Evolutionary conservation across 192 early-diverging fungal genomes (phyloP).

Genomic region (Helicostylum pulchrum): DNA sequence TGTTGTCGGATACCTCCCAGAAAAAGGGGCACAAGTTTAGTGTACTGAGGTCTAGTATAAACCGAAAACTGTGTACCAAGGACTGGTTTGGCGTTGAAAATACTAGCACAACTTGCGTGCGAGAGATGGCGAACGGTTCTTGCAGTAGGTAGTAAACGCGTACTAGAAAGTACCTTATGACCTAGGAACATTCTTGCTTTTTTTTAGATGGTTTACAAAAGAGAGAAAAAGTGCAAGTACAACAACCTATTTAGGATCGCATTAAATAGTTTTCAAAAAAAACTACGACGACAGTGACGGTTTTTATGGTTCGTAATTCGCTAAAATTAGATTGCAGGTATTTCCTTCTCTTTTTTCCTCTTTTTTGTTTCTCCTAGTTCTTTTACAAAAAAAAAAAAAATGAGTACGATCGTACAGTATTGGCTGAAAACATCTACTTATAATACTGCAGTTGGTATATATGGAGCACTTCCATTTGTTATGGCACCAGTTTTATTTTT

Average conservation of each 20-base stretch:
- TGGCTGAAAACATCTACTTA: slow-evolving; percentile 12
- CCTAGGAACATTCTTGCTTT: neutral
- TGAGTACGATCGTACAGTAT: neutral
- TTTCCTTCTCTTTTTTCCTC: neutral
- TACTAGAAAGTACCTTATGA: neutral
- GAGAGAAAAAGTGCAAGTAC: neutral
- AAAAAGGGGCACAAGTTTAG: neutral
- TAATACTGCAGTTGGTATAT: slow-evolving; percentile 9
- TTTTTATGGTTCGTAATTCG: too few relatives aligned
- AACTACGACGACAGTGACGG: neutral
- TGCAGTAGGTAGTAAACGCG: neutral
- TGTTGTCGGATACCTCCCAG: neutral
- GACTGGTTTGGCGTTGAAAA: too few relatives aligned
- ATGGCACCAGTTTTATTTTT: slow-evolving; percentile 11
- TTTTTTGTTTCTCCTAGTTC: too few relatives aligned
- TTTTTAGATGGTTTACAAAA: neutral
- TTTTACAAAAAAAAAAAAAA: neutral
- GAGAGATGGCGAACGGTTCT: too few relatives aligned
- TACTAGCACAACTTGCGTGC: too few relatives aligned
- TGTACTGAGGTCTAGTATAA: too few relatives aligned
- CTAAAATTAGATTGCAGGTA: too few relatives aligned
- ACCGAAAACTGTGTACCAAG: too few relatives aligned
- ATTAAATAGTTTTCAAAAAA: too few relatives aligned
- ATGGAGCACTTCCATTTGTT: slow-evolving; percentile 16
- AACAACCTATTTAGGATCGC: too few relatives aligned